A percentile compares a stretch with the other conserved stretches of the same genome.
phyloP scores from a whole-genome alignment of 805 yeast species.

The Kodamaea nitidulidarum region DNA sequence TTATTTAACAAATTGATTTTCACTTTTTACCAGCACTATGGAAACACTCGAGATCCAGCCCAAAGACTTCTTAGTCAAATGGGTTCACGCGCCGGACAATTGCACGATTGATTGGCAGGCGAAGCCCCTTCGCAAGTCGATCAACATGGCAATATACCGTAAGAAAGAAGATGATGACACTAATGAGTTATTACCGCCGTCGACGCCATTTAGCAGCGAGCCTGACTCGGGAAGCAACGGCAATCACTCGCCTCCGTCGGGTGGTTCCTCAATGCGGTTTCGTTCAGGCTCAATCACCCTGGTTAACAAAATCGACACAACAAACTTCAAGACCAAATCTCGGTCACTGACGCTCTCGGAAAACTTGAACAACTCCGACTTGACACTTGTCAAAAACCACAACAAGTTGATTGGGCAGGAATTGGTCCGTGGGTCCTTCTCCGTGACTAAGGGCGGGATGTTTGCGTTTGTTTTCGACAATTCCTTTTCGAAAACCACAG shows the following conservation, averaged over 20 bases:
- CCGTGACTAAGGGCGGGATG: conserved; percentile 60
- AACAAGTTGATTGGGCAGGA: conserved; percentile 51
- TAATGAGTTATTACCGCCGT: conserved; percentile 7
- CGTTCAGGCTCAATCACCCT: conserved; percentile 31
- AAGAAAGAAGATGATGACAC: conserved; percentile 22
- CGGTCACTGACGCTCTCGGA: conserved; percentile 36
- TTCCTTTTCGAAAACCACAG: conserved; percentile 79
- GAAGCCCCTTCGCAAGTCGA: conserved; percentile 57
- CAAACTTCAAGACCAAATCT: conserved; percentile 31
- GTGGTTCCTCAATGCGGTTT: conserved; percentile 8
- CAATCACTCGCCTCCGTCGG: conserved; percentile 30
- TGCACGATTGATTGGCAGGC: conserved; percentile 72
- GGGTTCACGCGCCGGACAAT: conserved; percentile 77
- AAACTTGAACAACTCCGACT: conserved; percentile 38
- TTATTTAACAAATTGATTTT: background rate
- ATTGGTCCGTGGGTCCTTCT: conserved; percentile 56
- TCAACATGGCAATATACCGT: conserved; percentile 38
- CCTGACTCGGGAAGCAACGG: conserved; percentile 1
- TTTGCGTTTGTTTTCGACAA: conserved; percentile 91
- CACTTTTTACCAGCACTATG: conserved; percentile 40
- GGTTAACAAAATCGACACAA: conserved; percentile 32
- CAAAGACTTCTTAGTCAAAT: conserved; percentile 82
- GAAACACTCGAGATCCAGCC: conserved; percentile 89
- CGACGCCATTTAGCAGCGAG: conserved; percentile 16
- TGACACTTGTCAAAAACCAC: conserved; percentile 55